Percentiles rank a stretch among this genome's conserved stretches.
These are phyloP conservation scores for Prototheca stagnorum DNA, from an alignment of 163 green algal species.

Conservation along the genomic window DNA sequence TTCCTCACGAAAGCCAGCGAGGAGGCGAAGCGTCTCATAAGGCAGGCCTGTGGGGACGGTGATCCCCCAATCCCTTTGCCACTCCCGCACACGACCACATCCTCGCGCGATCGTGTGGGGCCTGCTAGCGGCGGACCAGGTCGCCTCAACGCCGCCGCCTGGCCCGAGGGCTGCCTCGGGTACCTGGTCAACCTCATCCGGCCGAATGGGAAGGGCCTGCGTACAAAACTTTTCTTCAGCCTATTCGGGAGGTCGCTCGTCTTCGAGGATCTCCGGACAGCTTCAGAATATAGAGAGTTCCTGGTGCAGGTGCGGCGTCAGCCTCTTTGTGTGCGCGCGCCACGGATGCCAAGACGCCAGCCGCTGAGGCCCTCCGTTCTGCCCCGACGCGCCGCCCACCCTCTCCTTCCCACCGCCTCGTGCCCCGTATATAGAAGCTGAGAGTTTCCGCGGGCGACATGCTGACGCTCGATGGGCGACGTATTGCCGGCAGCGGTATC, in stretches of 20 bases:
- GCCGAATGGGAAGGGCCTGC: conserved; percentile 24
- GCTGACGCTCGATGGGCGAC: conserved; percentile 35
- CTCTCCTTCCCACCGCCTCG: no score
- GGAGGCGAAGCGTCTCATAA: conserved; percentile 20
- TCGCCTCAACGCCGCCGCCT: conserved; percentile 12
- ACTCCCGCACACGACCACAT: conserved; percentile 54
- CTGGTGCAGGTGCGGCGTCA: conserved; percentile 30
- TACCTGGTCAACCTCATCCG: conserved; percentile 57
- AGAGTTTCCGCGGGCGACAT: no score
- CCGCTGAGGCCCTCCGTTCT: no score
- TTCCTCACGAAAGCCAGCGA: conserved; percentile 3
- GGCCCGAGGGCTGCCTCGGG: conserved; percentile 49
- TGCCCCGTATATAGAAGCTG: no score
- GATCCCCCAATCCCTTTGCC: conserved; percentile 37
- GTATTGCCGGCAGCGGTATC: conserved; percentile 38
- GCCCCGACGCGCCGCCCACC: no score
- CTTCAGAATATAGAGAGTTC: conserved; percentile 35
- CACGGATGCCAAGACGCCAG: no score
- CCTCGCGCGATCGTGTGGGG: conserved; percentile 6
- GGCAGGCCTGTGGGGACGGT: conserved; percentile 22
- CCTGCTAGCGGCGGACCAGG: not conserved
- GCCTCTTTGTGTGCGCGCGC: no score
- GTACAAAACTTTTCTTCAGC: conserved; percentile 24
- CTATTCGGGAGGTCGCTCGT: conserved; percentile 37
- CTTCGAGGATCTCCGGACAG: conserved; percentile 49